Percentiles rank a stretch among this genome's conserved stretches.
phyloP scores from a whole-genome alignment of 225 moss, liverwort and hornwort genomes.

The Sphagnum contortum region DNA sequence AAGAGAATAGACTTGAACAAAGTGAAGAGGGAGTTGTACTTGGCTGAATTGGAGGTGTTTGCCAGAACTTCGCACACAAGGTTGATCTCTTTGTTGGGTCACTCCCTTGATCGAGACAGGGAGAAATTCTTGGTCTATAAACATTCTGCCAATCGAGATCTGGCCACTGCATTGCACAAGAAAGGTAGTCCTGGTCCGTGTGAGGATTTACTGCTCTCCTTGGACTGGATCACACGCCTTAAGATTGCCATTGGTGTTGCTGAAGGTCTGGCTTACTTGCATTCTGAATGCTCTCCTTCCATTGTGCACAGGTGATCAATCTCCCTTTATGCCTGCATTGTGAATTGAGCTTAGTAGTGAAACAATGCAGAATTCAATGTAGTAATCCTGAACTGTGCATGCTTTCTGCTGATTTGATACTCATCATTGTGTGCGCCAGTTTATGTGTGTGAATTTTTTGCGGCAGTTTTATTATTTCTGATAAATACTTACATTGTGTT shows the following conservation, averaged over 20 bases:
- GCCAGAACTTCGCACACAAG: constrained; percentile 58
- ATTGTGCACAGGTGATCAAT: constrained; percentile 71
- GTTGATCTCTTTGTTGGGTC: constrained; percentile 70
- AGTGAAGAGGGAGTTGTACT: constrained; percentile 60
- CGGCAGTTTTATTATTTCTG: no score
- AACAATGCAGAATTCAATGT: not conserved
- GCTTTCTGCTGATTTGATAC: not conserved
- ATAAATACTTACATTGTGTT: no score
- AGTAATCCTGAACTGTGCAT: not conserved
- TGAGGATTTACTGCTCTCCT: constrained; percentile 77
- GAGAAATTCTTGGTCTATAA: constrained; percentile 88
- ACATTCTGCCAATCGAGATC: constrained; percentile 71
- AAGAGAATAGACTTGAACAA: constrained; percentile 69
- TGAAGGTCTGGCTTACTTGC: constrained; percentile 75
- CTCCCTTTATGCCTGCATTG: not conserved
- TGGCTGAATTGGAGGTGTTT: constrained; percentile 81
- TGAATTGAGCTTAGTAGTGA: not conserved
- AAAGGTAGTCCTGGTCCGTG: constrained; percentile 59
- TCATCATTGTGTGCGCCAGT: no score
- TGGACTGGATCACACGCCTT: constrained; percentile 97
- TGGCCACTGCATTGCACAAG: constrained; percentile 74
- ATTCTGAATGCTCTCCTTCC: constrained; percentile 78
- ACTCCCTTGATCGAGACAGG: constrained; percentile 79
- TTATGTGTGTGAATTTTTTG: no score
- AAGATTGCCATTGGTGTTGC: constrained; percentile 91